Evolutionary conservation across 2,329 filamentous ascomycete genomes (phyloP), one percentile per base, ranked within the genome.

Genomic region (Cladophialophora exuberans): DNA sequence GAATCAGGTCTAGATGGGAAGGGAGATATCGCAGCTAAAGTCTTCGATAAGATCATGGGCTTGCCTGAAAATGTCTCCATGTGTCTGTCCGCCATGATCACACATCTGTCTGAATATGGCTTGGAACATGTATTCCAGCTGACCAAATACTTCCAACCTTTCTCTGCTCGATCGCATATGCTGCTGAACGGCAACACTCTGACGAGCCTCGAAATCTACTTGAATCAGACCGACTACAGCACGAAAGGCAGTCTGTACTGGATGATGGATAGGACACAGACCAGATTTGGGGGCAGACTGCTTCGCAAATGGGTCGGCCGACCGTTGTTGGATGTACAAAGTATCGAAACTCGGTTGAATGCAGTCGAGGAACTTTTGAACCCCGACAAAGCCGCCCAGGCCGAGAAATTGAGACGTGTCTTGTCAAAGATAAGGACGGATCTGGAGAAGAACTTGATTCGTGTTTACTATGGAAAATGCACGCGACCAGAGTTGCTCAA

Each of bases 401-500:
- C 92, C 3, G 89, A 95, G 64, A 87, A 88, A 59, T 73, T 97
- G 1, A 87, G 85, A 60, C 80, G 77, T 17, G 75, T 97, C 7
- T 79, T 99, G 1, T 77, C 79, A 22, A 87, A 81, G 56, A 86
- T 87, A 58, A 90, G 82, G 67, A 85, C 83, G 4, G 94, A 99
- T 67, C 83, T 99, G 4, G 94, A 99, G 72, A 91, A 94, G 64
- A 94, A 89, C 58, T 78, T 99, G 41, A 92, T 97, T 66, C 84
- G 94, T 39, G 96, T 99, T 56, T 99, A 97, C 76, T 99, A 99
- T 72, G 91, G 92, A 45, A 97, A 96, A 68, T 97, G 92, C 70
- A 88, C 89, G 1, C 85, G 94, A 0, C 88, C 92, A 0, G 94
- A 99, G 71, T 83, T 99, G 3, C 79, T 97, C 2, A 84, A 83